Evolutionary conservation across 805 yeast species (phyloP).

Genomic region (Metschnikowia cubensis): DNA sequence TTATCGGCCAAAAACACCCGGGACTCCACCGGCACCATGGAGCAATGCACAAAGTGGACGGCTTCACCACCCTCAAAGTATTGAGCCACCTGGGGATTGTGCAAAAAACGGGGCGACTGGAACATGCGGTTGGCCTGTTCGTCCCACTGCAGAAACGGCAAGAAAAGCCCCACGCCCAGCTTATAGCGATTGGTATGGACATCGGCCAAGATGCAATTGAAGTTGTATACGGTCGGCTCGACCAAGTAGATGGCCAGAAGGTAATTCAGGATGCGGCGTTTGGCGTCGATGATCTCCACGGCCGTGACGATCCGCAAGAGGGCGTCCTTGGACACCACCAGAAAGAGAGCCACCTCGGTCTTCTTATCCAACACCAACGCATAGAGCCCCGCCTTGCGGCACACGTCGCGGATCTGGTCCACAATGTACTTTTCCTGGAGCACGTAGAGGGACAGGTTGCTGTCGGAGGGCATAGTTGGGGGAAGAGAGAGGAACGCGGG

Average conservation of each 20-base stretch:
- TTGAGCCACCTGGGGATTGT: conserved; percentile 26
- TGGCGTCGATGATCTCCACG: conserved; percentile 59
- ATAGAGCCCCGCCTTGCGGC: conserved; percentile 29
- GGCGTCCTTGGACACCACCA: conserved; percentile 46
- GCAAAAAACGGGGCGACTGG: conserved; percentile 23
- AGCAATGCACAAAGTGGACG: conserved; percentile 30
- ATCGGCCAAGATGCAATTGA: conserved; percentile 79
- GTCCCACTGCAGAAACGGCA: conserved; percentile 46
- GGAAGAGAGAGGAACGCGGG: not conserved
- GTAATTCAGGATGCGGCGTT: conserved; percentile 56
- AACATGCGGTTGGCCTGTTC: conserved; percentile 21
- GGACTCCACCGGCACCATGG: conserved; percentile 61
- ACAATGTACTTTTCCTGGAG: conserved; percentile 16
- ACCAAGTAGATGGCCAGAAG: conserved; percentile 79
- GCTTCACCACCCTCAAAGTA: conserved; percentile 31
- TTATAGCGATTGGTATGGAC: conserved; percentile 68
- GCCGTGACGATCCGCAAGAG: conserved; percentile 56
- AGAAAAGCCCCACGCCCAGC: conserved; percentile 66
- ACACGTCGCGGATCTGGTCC: conserved; percentile 27
- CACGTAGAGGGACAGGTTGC: conserved; percentile 15
- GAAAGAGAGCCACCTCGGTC: conserved; percentile 46
- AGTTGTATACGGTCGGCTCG: conserved; percentile 61
- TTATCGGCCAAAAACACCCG: conserved; percentile 67
- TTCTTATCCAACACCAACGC: conserved; percentile 53
- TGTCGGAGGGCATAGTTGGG: conserved; percentile 3